These are phyloP conservation scores for Teratosphaeriaceae sp. DNA, from an alignment of 2,329 filamentous ascomycete genomes.

Conservation along the genomic window DNA sequence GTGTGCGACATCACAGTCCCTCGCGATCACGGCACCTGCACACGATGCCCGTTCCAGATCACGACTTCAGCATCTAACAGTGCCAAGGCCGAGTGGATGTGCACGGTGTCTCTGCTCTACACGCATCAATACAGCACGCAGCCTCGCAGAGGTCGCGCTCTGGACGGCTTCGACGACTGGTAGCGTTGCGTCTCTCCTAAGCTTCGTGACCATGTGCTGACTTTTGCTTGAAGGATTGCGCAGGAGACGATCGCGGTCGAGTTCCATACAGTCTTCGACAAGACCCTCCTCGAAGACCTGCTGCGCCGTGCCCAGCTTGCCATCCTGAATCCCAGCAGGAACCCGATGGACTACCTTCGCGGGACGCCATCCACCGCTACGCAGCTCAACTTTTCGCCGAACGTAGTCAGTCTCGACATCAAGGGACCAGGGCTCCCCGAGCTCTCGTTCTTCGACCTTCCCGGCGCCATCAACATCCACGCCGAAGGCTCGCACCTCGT, in stretches of 20 bases:
- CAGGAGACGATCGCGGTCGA: constrained; percentile 37
- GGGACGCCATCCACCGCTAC: neutral
- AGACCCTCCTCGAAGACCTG: constrained; percentile 57
- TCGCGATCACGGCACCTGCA: constrained; percentile 65
- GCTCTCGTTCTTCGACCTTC: constrained; percentile 77
- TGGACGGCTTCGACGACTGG: too few species aligned
- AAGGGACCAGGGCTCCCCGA: constrained; percentile 63
- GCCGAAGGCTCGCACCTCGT: constrained; percentile 64
- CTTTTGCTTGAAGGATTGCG: constrained; percentile 30
- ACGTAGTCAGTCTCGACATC: constrained; percentile 71
- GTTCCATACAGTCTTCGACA: constrained; percentile 60
- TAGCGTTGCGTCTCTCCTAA: too few species aligned
- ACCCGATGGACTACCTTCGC: constrained; percentile 31
- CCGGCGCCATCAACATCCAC: constrained; percentile 69
- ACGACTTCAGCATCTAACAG: constrained; percentile 52
- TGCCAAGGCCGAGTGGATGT: constrained; percentile 42
- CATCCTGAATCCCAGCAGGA: constrained; percentile 59
- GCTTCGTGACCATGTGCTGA: too few species aligned
- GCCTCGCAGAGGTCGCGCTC: too few species aligned
- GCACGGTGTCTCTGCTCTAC: neutral
- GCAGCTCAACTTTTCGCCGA: constrained; percentile 70
- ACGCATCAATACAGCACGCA: constrained; percentile 61
- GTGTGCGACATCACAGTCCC: constrained; percentile 62
- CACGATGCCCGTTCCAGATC: constrained; percentile 71
- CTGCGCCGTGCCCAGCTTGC: constrained; percentile 72